Conservation (phyloP, 108 stramenopile genomes). For the Skeletonema menzelii region DNA sequence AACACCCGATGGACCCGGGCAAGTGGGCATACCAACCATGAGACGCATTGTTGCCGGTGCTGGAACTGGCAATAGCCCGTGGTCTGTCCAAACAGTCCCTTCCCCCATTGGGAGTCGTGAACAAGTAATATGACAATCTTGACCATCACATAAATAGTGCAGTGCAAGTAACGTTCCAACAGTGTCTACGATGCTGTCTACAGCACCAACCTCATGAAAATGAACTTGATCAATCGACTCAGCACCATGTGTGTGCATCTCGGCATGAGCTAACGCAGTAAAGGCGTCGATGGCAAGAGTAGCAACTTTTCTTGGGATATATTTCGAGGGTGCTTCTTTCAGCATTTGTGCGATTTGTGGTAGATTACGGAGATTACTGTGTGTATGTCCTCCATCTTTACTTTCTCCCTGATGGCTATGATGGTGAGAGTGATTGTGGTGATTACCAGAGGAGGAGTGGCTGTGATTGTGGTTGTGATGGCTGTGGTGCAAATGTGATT, state of each 20-base stretch:
- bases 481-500: constrained; percentile 5
- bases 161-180: constrained; percentile 87
- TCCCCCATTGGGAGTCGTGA: constrained; percentile 85
- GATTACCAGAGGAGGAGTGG: neutral
- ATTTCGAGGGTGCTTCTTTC: constrained; percentile 39
- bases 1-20: constrained; percentile 78
- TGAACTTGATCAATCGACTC: constrained; percentile 74
- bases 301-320: constrained; percentile 71
- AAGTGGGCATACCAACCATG: constrained; percentile 84
- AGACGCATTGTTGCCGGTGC: constrained; percentile 90
- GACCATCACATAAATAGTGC: constrained; percentile 48
- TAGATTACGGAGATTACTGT: constrained; percentile 79
- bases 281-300: constrained; percentile 74
- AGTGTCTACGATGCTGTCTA: constrained; percentile 92
- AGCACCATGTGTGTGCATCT: constrained; percentile 86
- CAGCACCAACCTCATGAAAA: constrained; percentile 95
- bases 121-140: constrained; percentile 53
- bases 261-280: constrained; percentile 84
- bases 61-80: constrained; percentile 93
- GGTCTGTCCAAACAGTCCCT: constrained; percentile 90
- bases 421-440: constrained; percentile 16
- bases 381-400: constrained; percentile 5
- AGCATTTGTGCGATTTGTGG: constrained; percentile 79
- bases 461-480: neutral
- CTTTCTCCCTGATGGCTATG: constrained; percentile 25